phyloP scores from a whole-genome alignment of 176 grass and related monocot genomes.

The Avena sativa region DNA sequence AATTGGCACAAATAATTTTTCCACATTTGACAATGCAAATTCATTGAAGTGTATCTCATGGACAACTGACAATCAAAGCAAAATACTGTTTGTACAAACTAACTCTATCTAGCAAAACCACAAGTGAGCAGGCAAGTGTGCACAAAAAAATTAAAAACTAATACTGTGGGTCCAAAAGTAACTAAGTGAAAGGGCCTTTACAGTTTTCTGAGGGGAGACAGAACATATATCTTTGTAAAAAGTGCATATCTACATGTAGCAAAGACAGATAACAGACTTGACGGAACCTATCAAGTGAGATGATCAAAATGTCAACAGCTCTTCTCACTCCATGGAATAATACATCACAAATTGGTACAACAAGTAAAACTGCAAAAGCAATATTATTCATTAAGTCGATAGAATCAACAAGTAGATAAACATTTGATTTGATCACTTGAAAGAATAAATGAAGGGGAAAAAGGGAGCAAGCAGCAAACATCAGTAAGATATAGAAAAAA shows the following conservation, averaged over 20 bases:
- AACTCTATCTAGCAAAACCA: constrained; percentile 38
- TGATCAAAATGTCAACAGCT: not conserved
- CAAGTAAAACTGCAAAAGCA: not conserved
- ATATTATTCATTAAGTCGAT: not conserved
- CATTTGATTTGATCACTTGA: constrained; percentile 8
- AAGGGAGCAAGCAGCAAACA: constrained; percentile 16
- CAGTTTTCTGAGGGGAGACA: not conserved
- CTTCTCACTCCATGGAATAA: constrained; percentile 4
- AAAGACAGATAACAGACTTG: constrained; percentile 21
- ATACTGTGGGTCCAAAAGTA: not conserved
- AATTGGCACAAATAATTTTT: not conserved
- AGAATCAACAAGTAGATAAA: constrained; percentile 13
- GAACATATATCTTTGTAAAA: not conserved
- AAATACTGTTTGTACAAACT: not conserved
- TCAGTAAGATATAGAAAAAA: constrained; percentile 37
- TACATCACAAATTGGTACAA: not conserved
- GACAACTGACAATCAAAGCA: constrained; percentile 35
- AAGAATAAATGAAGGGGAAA: constrained; percentile 26
- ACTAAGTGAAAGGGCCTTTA: constrained; percentile 3
- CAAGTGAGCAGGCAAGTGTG: constrained; percentile 17
- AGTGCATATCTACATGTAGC: not conserved
- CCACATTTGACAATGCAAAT: not conserved
- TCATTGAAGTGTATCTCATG: constrained; percentile 3
- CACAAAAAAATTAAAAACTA: constrained; percentile 23
- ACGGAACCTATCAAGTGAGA: constrained; percentile 17